A percentile compares a stretch with the other conserved stretches of the same genome.
Conservation (phyloP, 2,329 filamentous ascomycete genomes). For the Metarhizium brunneum region DNA sequence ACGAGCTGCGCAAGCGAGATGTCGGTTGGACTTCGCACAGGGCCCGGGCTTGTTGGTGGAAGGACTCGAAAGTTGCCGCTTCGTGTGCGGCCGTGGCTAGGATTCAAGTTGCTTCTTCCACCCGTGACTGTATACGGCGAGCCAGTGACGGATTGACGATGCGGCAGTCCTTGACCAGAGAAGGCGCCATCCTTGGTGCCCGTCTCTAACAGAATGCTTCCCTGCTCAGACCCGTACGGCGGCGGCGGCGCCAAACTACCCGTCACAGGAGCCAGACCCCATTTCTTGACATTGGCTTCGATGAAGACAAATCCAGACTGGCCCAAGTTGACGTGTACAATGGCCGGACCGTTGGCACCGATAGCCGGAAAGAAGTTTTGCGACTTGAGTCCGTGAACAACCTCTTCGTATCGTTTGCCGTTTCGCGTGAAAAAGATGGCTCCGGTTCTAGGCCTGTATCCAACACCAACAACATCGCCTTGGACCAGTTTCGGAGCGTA, state of each 20-base stretch:
- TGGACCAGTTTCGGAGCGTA: constrained; percentile 84
- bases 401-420: constrained; percentile 92
- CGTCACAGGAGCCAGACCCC: constrained; percentile 92
- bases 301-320: constrained; percentile 98
- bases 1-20: constrained; percentile 87
- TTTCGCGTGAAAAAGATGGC: constrained; percentile 98
- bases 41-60: constrained; percentile 76
- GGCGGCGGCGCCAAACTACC: constrained; percentile 91
- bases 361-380: constrained; percentile 97
- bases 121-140: constrained; percentile 29
- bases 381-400: constrained; percentile 82
- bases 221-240: constrained; percentile 93
- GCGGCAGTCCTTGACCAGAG: constrained; percentile 31
- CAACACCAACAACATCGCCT: constrained; percentile 91
- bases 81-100: constrained; percentile 62
- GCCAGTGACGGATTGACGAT: constrained; percentile 35
- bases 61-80: constrained; percentile 72
- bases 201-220: constrained; percentile 86
- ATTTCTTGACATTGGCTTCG: constrained; percentile 99
- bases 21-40: constrained; percentile 83
- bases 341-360: constrained; percentile 89
- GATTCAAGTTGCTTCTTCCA: constrained; percentile 38
- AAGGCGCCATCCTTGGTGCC: constrained; percentile 56
- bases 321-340: constrained; percentile 93
- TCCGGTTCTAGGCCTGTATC: constrained; percentile 87